Percentiles rank a stretch among this genome's conserved stretches.
Evolutionary conservation across 805 yeast species (phyloP).

Genomic region (Myxozyma melibiosi): DNA sequence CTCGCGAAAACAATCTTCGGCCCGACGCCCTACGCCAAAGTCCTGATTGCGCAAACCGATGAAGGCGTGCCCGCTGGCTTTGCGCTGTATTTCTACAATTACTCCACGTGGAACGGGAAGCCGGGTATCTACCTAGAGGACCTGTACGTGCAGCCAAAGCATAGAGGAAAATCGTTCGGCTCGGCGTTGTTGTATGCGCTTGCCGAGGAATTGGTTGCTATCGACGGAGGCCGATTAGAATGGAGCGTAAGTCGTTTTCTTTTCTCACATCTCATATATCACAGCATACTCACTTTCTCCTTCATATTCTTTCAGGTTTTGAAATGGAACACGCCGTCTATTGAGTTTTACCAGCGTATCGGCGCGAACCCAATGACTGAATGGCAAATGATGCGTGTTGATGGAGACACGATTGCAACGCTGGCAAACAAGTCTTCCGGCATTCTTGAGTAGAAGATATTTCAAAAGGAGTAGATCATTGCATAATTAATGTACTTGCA

Average conservation of each 20-base stretch:
- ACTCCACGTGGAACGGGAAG: slow-evolving; percentile 34
- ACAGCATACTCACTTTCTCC: neutral
- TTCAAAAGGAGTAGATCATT: too few species aligned
- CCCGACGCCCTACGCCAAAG: slow-evolving; percentile 24
- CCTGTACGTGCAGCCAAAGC: slow-evolving; percentile 31
- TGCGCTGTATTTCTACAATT: slow-evolving; percentile 34
- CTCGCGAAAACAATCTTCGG: slow-evolving; percentile 25
- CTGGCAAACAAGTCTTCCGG: slow-evolving; percentile 24
- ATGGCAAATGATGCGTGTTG: slow-evolving; percentile 34
- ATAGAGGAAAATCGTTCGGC: slow-evolving; percentile 24
- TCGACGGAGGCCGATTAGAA: slow-evolving; percentile 33
- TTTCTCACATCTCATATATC: neutral
- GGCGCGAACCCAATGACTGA: slow-evolving; percentile 30
- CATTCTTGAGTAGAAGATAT: neutral
- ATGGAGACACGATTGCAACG: slow-evolving; percentile 22
- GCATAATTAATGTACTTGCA: neutral
- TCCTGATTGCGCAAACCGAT: slow-evolving; percentile 29
- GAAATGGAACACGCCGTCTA: slow-evolving; percentile 34
- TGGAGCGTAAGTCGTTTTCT: slow-evolving; percentile 26
- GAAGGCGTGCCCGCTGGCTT: slow-evolving; percentile 41
- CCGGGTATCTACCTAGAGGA: slow-evolving; percentile 35
- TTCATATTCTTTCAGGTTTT: slow-evolving; percentile 19
- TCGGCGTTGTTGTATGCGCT: slow-evolving; percentile 28
- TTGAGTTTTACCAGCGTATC: slow-evolving; percentile 28
- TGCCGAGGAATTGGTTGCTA: slow-evolving; percentile 26